Evolutionary conservation across 768 basidiomycete species (phyloP), one percentile per base, ranked within the genome.

Genomic region (Boletus rubroflammeus): DNA sequence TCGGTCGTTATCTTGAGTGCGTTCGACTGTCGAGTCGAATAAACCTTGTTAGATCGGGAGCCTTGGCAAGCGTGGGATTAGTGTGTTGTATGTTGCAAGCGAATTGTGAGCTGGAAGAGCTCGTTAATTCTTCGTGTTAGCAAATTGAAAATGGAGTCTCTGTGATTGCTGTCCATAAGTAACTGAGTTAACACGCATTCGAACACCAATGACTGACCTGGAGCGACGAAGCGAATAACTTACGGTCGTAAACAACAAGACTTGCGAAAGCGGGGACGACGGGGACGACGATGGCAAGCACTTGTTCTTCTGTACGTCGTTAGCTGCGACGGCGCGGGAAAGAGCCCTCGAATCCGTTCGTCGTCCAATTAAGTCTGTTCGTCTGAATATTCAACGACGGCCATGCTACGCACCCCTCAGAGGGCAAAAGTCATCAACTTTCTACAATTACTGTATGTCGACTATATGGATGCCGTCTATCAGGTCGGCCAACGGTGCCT

Each of bases 271-370:
- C n/a, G n/a, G n/a, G n/a, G 13, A 62, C 23, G 6, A 47, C 50
- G 54, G 19, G 10, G 63, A 47, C 64, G 60, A 48, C 55, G 55
- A 56, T 40, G 38, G 55, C 63, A 59, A 58, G 63, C 51, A 41
- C 66, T 56, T 51, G 63, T 49, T 54, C 47, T 55, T 29, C 28
- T n/a, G n/a, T 53, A 43, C 55, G 32, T 45, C 56, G 56, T 55
- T 61, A 36, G 54, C 53, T 60, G 54, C 56, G 49, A 64, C 45
- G 59, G 52, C 53, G 58, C 58, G 39, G 46, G 47, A 49, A 71
- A 71, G n/a, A n/a, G n/a, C n/a, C n/a, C 19, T 71, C 56, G 70
- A 70, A 70, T 70, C 61, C 71, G 56, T 70, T 70, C 71, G 69
- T 51, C 40, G n/a, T n/a, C n/a, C n/a, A n/a, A n/a, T n/a, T n/a